Conservation (phyloP, 2,329 filamentous ascomycete species). For the Claviceps sp. region DNA sequence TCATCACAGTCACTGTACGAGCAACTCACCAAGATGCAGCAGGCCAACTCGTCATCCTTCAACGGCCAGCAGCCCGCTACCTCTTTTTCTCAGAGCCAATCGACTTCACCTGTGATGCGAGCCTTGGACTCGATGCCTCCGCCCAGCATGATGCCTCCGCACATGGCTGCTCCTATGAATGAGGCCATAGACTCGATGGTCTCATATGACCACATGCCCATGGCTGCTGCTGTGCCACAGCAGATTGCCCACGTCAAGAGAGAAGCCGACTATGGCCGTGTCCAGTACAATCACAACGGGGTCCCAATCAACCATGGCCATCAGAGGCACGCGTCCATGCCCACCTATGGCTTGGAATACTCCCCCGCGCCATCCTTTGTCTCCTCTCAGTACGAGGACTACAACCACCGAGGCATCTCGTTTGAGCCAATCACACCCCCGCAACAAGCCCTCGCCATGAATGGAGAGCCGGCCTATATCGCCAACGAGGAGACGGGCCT, state of each 20-base stretch:
- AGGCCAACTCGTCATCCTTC: constrained; percentile 96
- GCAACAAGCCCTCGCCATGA: constrained; percentile 71
- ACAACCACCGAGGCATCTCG: constrained; percentile 89
- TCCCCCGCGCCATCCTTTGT: constrained; percentile 96
- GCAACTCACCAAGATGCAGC: constrained; percentile 97
- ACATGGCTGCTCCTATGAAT: constrained; percentile 38
- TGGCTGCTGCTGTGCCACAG: constrained; percentile 56
- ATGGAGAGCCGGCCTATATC: constrained; percentile 88
- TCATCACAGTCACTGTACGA: constrained; percentile 98
- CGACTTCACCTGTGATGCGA: constrained; percentile 78
- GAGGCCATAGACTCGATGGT: constrained; percentile 62
- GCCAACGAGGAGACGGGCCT: constrained; percentile 94
- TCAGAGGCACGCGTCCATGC: constrained; percentile 96
- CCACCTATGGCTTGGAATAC: constrained; percentile 86
- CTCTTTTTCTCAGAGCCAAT: constrained; percentile 60
- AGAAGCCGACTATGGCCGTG: constrained; percentile 68
- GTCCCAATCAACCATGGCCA: constrained; percentile 72
- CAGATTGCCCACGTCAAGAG: constrained; percentile 63
- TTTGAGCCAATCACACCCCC: constrained; percentile 96
- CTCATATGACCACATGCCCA: constrained; percentile 54
- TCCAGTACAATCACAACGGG: constrained; percentile 87
- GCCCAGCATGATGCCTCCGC: constrained; percentile 60
- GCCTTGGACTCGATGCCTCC: constrained; percentile 91
- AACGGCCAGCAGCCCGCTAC: constrained; percentile 57
- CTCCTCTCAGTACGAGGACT: constrained; percentile 97